These are phyloP conservation scores for Megacollybia marginata DNA, from an alignment of 768 basidiomycete genomes.

Conservation along the genomic window DNA sequence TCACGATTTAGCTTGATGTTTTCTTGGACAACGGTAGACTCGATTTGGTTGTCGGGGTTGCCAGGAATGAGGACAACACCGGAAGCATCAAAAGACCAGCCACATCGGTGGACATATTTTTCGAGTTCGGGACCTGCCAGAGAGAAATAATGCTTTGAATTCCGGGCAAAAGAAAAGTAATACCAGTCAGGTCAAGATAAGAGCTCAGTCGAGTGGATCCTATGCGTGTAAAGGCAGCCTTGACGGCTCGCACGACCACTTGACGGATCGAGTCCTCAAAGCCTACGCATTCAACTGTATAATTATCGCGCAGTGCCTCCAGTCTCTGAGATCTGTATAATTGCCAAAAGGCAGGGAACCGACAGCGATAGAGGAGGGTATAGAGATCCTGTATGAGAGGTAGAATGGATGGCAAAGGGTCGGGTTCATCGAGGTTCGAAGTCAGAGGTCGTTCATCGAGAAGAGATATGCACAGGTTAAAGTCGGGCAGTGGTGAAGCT, in stretches of 20 bases:
- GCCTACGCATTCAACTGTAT: slow-evolving; percentile 75
- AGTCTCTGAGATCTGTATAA: slow-evolving; percentile 64
- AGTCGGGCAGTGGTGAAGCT: slow-evolving; percentile 83
- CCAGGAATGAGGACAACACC: slow-evolving; percentile 63
- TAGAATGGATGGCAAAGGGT: slow-evolving; percentile 68
- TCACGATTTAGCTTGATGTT: slow-evolving; percentile 73
- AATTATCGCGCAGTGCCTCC: slow-evolving; percentile 73
- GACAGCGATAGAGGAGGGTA: slow-evolving; percentile 71
- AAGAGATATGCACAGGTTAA: slow-evolving; percentile 91
- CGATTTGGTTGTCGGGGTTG: slow-evolving; percentile 85
- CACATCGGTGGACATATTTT: slow-evolving; percentile 53
- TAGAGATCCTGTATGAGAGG: slow-evolving; percentile 62
- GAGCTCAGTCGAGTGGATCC: slow-evolving; percentile 56
- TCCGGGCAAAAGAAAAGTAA: slow-evolving; percentile 4
- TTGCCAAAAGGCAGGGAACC: slow-evolving; percentile 84
- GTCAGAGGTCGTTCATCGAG: slow-evolving; percentile 64
- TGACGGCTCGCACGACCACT: slow-evolving; percentile 71
- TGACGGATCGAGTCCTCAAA: slow-evolving; percentile 80
- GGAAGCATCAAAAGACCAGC: slow-evolving; percentile 54
- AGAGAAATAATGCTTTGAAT: neutral
- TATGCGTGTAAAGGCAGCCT: slow-evolving; percentile 73
- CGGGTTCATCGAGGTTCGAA: slow-evolving; percentile 64
- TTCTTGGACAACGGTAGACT: slow-evolving; percentile 80
- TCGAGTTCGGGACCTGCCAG: slow-evolving; percentile 47
- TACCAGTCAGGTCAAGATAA: slow-evolving; percentile 66